Percentiles rank a stretch among this genome's conserved stretches.
phyloP scores from a whole-genome alignment of 768 basidiomycete species.

The Gloeostereum incarnatum region DNA sequence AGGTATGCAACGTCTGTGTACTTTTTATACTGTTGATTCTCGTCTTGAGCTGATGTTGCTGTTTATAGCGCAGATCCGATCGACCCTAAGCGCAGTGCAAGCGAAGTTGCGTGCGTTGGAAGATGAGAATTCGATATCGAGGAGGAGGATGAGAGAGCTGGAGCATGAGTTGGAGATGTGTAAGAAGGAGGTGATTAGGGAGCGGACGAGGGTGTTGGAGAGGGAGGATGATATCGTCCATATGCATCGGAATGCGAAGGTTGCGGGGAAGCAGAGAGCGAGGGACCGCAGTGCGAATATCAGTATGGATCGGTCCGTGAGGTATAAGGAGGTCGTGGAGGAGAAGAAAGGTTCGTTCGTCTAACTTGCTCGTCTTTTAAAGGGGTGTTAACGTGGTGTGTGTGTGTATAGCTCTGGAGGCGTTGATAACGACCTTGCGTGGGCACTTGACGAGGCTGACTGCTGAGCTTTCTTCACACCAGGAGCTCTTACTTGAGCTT shows the following conservation, averaged over 20 bases:
- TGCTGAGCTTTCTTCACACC: conserved; percentile 69
- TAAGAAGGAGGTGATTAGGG: conserved; percentile 65
- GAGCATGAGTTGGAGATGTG: conserved; percentile 82
- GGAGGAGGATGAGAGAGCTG: conserved; percentile 76
- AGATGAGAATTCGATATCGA: conserved; percentile 73
- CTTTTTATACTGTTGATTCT: neutral
- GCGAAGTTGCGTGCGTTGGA: conserved; percentile 65
- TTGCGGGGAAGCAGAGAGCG: conserved; percentile 29
- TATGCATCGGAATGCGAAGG: conserved; percentile 19
- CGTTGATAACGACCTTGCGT: conserved; percentile 64
- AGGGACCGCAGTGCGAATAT: conserved; percentile 14
- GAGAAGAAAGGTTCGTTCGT: conserved; percentile 74
- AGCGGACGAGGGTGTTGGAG: conserved; percentile 56
- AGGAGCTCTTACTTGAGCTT: conserved; percentile 57
- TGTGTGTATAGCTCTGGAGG: conserved; percentile 59
- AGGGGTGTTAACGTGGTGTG: conserved; percentile 13
- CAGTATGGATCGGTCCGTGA: conserved; percentile 31
- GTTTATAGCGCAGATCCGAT: conserved; percentile 45
- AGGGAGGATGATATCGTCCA: conserved; percentile 37
- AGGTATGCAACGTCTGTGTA: conserved; percentile 30
- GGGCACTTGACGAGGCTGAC: conserved; percentile 73
- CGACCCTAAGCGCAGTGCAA: conserved; percentile 56
- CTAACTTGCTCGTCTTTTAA: conserved; percentile 1
- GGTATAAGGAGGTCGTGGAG: conserved; percentile 73
- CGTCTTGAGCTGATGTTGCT: conserved; percentile 1